Conservation (phyloP, 768 basidiomycete genomes). For the Flagelloscypha sp. region DNA sequence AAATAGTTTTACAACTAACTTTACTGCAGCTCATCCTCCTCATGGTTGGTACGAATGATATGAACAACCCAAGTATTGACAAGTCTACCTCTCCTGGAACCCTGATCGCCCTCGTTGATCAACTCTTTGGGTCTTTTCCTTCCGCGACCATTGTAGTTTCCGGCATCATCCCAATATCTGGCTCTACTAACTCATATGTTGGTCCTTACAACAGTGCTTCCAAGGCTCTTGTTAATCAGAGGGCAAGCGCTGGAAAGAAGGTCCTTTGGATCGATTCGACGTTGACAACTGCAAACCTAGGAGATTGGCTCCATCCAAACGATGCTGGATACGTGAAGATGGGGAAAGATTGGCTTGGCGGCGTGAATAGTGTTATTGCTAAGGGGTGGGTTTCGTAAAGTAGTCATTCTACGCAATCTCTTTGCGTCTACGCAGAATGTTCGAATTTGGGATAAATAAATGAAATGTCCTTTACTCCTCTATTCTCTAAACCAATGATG, state of each 20-base stretch:
- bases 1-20: too few relatives aligned
- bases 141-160: conserved; percentile 10
- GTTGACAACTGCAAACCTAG: conserved; percentile 5
- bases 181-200: conserved; percentile 3
- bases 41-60: conserved; percentile 12
- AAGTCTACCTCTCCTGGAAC: background rate
- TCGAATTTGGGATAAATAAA: too few relatives aligned
- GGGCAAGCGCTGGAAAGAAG: conserved; percentile 9
- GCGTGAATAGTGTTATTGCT: too few relatives aligned
- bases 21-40: conserved; percentile 10
- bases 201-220: conserved; percentile 7
- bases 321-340: conserved; percentile 12
- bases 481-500: too few relatives aligned
- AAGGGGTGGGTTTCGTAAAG: too few relatives aligned
- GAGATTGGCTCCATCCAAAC: conserved; percentile 9
- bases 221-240: conserved; percentile 5
- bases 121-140: conserved; percentile 6
- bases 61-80: conserved; percentile 3
- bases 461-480: too few relatives aligned
- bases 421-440: too few relatives aligned
- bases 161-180: conserved; percentile 5
- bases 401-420: too few relatives aligned
- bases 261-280: conserved; percentile 6
- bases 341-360: conserved; percentile 11
- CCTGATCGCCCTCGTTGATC: conserved; percentile 7